Conservation (phyloP, 176 grass and related monocot species). For the Ananas comosus region DNA sequence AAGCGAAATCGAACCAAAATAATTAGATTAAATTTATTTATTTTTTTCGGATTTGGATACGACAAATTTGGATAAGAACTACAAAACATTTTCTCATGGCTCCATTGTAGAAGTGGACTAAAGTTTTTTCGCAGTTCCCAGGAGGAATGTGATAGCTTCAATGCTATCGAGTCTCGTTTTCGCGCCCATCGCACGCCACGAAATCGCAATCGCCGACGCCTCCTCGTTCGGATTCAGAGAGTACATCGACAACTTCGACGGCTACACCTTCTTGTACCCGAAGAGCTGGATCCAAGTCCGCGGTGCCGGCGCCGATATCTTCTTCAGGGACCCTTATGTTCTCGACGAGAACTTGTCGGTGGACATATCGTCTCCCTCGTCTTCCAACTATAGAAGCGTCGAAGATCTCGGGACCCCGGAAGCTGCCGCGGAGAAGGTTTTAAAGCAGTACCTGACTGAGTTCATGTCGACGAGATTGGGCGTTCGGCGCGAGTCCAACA, state of each 20-base stretch:
- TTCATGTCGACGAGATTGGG: conserved; percentile 79
- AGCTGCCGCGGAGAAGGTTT: conserved; percentile 48
- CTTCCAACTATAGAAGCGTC: conserved; percentile 39
- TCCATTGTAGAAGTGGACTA: background rate
- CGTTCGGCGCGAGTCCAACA: conserved; percentile 55
- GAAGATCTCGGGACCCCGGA: conserved; percentile 61
- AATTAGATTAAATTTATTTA: too few species aligned
- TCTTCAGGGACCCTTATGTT: conserved; percentile 55
- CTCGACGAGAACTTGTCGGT: conserved; percentile 75
- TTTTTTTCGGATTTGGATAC: too few species aligned
- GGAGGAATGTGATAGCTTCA: conserved; percentile 57
- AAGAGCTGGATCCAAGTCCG: conserved; percentile 76
- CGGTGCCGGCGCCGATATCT: conserved; percentile 64
- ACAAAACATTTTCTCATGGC: background rate
- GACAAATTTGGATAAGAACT: too few species aligned
- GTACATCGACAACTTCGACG: conserved; percentile 68
- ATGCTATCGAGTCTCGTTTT: conserved; percentile 46
- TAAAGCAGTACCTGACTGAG: conserved; percentile 71
- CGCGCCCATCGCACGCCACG: conserved; percentile 18
- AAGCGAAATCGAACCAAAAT: too few species aligned
- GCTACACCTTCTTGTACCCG: conserved; percentile 67
- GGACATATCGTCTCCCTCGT: conserved; percentile 81
- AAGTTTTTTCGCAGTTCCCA: conserved; percentile 72
- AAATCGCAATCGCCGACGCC: conserved; percentile 32
- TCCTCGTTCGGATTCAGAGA: conserved; percentile 54